Percentiles rank a stretch among this genome's conserved stretches.
Conservation (phyloP, 495 filamentous ascomycete species). For the Aspergillus cristatus region DNA sequence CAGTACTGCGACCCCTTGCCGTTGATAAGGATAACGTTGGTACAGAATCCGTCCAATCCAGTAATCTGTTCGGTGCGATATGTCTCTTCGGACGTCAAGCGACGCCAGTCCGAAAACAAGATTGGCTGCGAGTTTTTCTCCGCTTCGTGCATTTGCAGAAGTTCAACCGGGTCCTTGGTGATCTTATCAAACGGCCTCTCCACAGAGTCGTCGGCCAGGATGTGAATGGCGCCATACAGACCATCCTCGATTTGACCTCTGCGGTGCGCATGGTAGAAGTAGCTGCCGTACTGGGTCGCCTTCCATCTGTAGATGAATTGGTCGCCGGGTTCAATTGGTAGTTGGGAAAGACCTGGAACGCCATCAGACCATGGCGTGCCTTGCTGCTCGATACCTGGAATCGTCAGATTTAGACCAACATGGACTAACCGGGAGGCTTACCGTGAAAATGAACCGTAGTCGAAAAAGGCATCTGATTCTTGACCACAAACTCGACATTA, state of each 20-base stretch:
- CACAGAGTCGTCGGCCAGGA: slow-evolving; percentile 10
- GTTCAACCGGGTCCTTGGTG: slow-evolving; percentile 21
- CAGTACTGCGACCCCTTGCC: slow-evolving; percentile 45
- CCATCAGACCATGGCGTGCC: slow-evolving; percentile 42
- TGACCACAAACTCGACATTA: slow-evolving; percentile 44
- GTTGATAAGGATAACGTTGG: slow-evolving; percentile 46
- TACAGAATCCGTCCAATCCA: slow-evolving; percentile 26
- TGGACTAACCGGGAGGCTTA: slow-evolving; percentile 1
- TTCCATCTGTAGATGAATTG: slow-evolving; percentile 38
- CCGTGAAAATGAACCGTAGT: slow-evolving; percentile 44
- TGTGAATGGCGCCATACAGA: slow-evolving; percentile 38
- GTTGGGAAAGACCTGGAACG: slow-evolving; percentile 39
- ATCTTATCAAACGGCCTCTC: slow-evolving; percentile 38
- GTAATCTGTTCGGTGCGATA: slow-evolving; percentile 28
- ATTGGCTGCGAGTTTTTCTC: slow-evolving; percentile 35
- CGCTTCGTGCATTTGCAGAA: slow-evolving; percentile 37
- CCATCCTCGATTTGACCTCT: slow-evolving; percentile 42
- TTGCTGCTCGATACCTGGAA: slow-evolving; percentile 9
- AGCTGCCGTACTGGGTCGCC: slow-evolving; percentile 41
- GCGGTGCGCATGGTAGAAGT: slow-evolving; percentile 46
- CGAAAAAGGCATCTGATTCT: slow-evolving; percentile 41
- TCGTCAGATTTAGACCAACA: not conserved
- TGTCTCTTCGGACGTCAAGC: slow-evolving; percentile 39
- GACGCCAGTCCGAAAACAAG: slow-evolving; percentile 46
- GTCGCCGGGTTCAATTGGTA: slow-evolving; percentile 32